Base-by-base conservation (phyloP, 1,284 basidiomycete species). In the Cutaneotrichosporon cyanovorans region DNA sequence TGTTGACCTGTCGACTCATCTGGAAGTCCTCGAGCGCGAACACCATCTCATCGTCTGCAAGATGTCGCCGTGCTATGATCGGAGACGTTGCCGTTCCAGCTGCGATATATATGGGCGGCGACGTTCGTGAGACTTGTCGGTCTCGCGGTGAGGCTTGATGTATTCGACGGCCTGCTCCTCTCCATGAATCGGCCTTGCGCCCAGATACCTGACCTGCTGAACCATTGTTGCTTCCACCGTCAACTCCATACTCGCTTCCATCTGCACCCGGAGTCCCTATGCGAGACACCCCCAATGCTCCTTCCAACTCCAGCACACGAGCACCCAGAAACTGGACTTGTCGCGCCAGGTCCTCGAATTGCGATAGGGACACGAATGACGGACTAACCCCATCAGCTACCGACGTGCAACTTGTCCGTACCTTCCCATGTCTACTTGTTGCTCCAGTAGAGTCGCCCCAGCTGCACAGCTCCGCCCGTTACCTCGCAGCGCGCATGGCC, bases 1-100 rank as follows among this genome's bases (percentile, higher is more conserved):
- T 42, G 42, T 56, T 56, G 47, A 56, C 39, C n/a, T 50, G 41
- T 42, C 51, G 42, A 14, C 41, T 35, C 42, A 46, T 46, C 23
- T 56, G 54, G 33, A 56, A 50, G 38, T 56, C 54, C 20, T 56
- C 54, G 11, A 56, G 48, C 15, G 47, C 54, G 31, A 45, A 56
- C 22, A 51, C 48, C 48, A 52, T 51, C 41, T 56, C 54, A 42
- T 56, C 54, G 25, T 56, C 54, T 21, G 22, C 52, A 11, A 50
- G 19, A 20, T 50, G 43, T 28, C 49, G 37, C 5, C 52, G 45
- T n/a, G 48, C 48, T 15, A 40, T 40, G 30, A 50, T 37, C 4
- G 39, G 36, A 3, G 33, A 35, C n/a, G n/a, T 9, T 9, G 33
- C 33, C 33, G 18, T 5, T 12, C 18, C n/a, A 5, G 36, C 12